phyloP scores from a whole-genome alignment of 306 rosid species.

The Hippophae gyantsensis region DNA sequence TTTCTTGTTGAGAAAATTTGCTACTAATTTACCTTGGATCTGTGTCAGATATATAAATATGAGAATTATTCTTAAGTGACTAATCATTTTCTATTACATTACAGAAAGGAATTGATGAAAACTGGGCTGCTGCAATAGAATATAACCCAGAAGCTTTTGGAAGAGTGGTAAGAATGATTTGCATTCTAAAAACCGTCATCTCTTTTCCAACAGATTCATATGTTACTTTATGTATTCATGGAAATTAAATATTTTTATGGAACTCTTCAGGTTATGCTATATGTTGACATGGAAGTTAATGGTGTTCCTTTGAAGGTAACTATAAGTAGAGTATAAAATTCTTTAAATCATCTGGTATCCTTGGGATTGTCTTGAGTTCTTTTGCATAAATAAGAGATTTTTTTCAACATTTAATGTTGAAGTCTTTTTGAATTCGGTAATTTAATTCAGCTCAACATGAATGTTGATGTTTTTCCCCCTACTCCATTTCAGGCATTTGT shows the following conservation, averaged over 20 bases:
- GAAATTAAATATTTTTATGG: conserved; percentile 10
- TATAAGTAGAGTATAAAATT: conserved; percentile 10
- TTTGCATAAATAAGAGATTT: neutral
- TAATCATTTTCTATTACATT: conserved; percentile 15
- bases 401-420: neutral
- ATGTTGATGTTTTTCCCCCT: neutral
- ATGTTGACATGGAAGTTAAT: conserved; percentile 98
- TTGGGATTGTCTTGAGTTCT: neutral
- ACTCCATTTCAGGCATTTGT: conserved; percentile 78
- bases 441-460: neutral
- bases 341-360: neutral
- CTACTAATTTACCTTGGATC: too few relatives aligned
- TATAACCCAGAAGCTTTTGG: conserved; percentile 97
- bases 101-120: conserved; percentile 98
- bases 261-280: conserved; percentile 72
- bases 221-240: neutral
- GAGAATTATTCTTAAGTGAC: conserved; percentile 1
- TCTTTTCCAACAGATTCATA: neutral
- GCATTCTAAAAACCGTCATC: conserved; percentile 4
- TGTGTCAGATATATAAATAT: too few relatives aligned
- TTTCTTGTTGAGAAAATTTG: too few relatives aligned
- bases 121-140: conserved; percentile 97
- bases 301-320: conserved; percentile 87
- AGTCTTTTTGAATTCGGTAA: neutral
- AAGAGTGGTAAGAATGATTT: conserved; percentile 67